Evolutionary conservation across 2,329 filamentous ascomycete species (phyloP).

Genomic region (Ceratocystis albifundus): DNA sequence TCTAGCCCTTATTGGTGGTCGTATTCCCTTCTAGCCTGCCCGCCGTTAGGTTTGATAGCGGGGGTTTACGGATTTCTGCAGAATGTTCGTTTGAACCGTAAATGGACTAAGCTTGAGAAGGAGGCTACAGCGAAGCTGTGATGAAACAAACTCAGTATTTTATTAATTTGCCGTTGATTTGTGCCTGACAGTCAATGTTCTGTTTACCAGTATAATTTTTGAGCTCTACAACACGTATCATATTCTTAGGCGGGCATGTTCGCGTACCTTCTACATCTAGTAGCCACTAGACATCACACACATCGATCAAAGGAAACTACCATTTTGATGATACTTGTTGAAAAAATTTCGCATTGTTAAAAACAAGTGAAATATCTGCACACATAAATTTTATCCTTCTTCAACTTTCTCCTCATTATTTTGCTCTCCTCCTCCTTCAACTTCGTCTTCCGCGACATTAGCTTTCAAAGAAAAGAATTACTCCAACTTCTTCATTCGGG

Average conservation of each 20-base stretch:
- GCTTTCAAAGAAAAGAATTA: background rate
- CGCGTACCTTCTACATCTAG: background rate
- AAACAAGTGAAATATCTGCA: background rate
- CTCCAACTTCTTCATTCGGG: background rate
- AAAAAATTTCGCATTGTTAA: background rate
- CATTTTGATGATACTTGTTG: background rate
- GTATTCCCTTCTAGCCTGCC: constrained; percentile 55
- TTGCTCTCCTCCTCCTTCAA: background rate
- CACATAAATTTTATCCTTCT: background rate
- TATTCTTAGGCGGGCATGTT: too few relatives aligned
- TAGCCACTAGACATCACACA: background rate
- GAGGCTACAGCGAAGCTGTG: constrained; percentile 37
- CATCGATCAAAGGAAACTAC: background rate
- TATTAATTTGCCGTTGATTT: too few relatives aligned
- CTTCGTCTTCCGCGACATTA: background rate
- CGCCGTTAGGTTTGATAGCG: constrained; percentile 59
- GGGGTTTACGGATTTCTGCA: constrained; percentile 61
- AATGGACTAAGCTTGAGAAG: constrained; percentile 53
- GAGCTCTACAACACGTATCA: too few relatives aligned
- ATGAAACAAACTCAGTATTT: constrained; percentile 12
- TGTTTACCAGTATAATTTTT: too few relatives aligned
- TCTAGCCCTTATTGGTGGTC: constrained; percentile 74
- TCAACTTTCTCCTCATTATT: background rate
- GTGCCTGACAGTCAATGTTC: too few relatives aligned
- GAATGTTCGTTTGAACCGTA: constrained; percentile 55